These are phyloP conservation scores for Russula ochroleuca DNA, from an alignment of 768 basidiomycete species.

Conservation along the genomic window DNA sequence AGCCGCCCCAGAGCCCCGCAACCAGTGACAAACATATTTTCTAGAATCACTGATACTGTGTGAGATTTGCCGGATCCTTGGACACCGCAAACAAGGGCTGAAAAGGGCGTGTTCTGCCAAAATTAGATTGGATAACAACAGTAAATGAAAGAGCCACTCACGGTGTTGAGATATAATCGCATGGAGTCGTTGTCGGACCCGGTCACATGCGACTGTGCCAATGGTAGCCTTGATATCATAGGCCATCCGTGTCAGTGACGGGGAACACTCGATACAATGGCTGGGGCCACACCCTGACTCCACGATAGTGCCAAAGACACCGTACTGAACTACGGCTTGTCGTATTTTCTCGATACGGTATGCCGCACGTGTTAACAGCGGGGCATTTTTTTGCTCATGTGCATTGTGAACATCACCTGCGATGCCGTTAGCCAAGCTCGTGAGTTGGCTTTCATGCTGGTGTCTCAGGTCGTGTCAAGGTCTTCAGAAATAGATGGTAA, in stretches of 20 bases:
- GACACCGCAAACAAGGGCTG: constrained; percentile 70
- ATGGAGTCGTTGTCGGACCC: constrained; percentile 27
- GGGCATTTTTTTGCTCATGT: constrained; percentile 33
- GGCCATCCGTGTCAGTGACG: background rate
- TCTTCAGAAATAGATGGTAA: background rate
- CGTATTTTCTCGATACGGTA: constrained; percentile 25
- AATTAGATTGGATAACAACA: background rate
- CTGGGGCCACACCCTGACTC: constrained; percentile 11
- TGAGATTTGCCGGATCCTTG: constrained; percentile 78
- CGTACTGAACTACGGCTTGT: constrained; percentile 50
- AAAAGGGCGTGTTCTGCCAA: constrained; percentile 64
- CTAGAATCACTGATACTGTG: constrained; percentile 61
- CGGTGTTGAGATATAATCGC: constrained; percentile 65
- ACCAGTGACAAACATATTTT: constrained; percentile 61
- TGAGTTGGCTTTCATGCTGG: constrained; percentile 16
- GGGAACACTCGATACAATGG: background rate
- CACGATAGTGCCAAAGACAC: constrained; percentile 47
- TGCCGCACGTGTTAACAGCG: constrained; percentile 33
- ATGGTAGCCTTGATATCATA: constrained; percentile 4
- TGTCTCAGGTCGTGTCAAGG: background rate
- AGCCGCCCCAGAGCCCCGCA: constrained; percentile 48
- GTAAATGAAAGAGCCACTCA: constrained; percentile 31
- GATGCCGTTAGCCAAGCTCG: background rate
- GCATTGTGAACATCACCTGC: constrained; percentile 9
- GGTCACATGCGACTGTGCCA: background rate